Evolutionary conservation across 2,329 filamentous ascomycete genomes (phyloP), one percentile per base, ranked within the genome.

Genomic region (Myriosclerotinia duriaeana): DNA sequence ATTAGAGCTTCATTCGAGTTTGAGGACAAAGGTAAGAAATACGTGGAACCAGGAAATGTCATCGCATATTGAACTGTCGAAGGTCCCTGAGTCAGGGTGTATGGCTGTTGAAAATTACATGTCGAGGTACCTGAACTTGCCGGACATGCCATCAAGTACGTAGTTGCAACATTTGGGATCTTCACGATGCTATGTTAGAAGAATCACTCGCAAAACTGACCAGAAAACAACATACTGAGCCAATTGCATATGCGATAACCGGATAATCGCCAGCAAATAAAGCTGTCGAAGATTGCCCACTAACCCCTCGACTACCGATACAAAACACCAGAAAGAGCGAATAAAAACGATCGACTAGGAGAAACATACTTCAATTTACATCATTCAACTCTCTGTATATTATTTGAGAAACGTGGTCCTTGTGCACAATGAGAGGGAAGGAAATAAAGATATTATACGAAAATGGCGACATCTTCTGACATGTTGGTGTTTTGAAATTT

Each of bases 71-170:
- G 56, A 17, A 69, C 48, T 2, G 69, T 72, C 7, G 38, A 48
- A 9, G 68, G 67, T 4, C 69, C 69, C 53, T 72, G 64, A n/a
- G 66, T 67, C 52, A 72, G n/a, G 3, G 67, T 70, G 20, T 69
- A 70, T 34, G 69, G 70, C 26, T 70, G 69, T 22, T 63, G 59
- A 60, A 72, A 71, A 34, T 67, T 61, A 53, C 69, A 71, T 48
- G 58, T 40, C 36, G 53, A 48, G 11, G 69, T 52, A 8, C 60
- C 54, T 34, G 65, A 53, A 22, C 53, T 63, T 0, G 65, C 52
- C 5, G 69, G 38, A 36, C 69, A 72, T 17, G 65, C 70, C 17
- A 72, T 48, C 36, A 68, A 68, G 44, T 71, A 71, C 0, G 68
- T 71, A 15, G 69, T 71, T 30, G 61, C 66, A 53, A 63, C 64